A percentile compares a stretch with the other conserved stretches of the same genome.
Conservation (phyloP, 768 basidiomycete genomes). For the Trametes villosa region DNA sequence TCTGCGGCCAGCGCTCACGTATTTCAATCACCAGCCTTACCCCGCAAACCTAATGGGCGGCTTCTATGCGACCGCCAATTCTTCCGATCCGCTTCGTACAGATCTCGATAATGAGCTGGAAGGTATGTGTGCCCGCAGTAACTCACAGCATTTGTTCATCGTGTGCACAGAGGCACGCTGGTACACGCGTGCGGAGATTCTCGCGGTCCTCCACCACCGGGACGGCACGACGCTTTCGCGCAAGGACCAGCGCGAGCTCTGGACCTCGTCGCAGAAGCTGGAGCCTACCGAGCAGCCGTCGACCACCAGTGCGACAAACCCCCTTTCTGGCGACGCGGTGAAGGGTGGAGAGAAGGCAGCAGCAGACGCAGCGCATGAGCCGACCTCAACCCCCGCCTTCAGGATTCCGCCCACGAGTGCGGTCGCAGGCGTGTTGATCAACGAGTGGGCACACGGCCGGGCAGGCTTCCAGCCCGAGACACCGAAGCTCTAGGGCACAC, state of each 20-base stretch:
- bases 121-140: constrained; percentile 46
- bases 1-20: background rate
- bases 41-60: constrained; percentile 92
- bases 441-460: constrained; percentile 76
- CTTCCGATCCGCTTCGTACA: constrained; percentile 70
- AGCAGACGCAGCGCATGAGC: constrained; percentile 29
- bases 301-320: constrained; percentile 16
- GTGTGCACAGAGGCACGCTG: constrained; percentile 76
- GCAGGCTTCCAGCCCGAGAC: constrained; percentile 34
- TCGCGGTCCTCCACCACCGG: constrained; percentile 60
- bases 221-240: constrained; percentile 53
- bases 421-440: constrained; percentile 84
- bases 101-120: constrained; percentile 97
- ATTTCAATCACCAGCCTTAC: constrained; percentile 63
- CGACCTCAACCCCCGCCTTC: constrained; percentile 44
- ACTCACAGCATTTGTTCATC: background rate
- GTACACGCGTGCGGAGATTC: constrained; percentile 80
- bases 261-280: constrained; percentile 33
- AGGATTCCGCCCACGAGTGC: constrained; percentile 77
- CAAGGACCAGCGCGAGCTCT: constrained; percentile 55
- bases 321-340: constrained; percentile 35
- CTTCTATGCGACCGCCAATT: constrained; percentile 80
- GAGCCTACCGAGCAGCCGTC: constrained; percentile 13
- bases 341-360: constrained; percentile 29
- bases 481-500: background rate